Base-by-base conservation (phyloP, 352 stramenopile genomes). In the Blastocystis sp. region DNA sequence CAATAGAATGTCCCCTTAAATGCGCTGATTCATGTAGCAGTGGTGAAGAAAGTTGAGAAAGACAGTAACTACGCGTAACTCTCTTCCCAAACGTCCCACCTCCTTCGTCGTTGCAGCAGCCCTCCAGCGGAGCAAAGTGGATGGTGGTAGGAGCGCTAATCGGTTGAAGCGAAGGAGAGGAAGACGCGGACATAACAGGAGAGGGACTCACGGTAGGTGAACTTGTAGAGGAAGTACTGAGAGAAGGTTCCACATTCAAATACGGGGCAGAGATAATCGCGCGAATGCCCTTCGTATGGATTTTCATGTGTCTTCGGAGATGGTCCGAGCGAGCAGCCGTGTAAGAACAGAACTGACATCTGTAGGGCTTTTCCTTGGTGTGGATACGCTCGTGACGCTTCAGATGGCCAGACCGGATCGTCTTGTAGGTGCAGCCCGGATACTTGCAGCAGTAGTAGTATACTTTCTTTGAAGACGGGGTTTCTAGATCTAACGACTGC, bases 311-410 rank as follows among this genome's bases (percentile, higher is more conserved):
- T n/a, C 78, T 52, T 56, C 67, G 59, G 48, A 88, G 66, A 78
- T 88, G 78, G 56, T 88, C 78, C 11, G 78, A 88, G 43, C 78
- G 78, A 17, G 78, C 45, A 4, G 78, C 78, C 23, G 43, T 79
- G 60, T 88, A 88, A 62, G 40, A 62, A 78, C 78, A 88, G 19
- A 79, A 64, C 7, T 74, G 23, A 34, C 78, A 88, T 52, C 78
- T 88, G 67, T 79, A 88, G 2, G 78, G 78, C 23, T 78, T 76
- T 60, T 88, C 78, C 67, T 88, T 88, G 21, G 78, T 88, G 48
- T 88, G 78, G 56, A 61, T 88, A 62, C 78, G 78, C 53, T 88
- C 78, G 40, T 88, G 78, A 19, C 78, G 62, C 34, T 79, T 88
- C 28, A 88, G 41, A 61, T 88, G 78, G n/a, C 78, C 78, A 52